These are phyloP conservation scores for Neohortaea acidophila DNA, from an alignment of 495 filamentous ascomycete species.

Conservation along the genomic window DNA sequence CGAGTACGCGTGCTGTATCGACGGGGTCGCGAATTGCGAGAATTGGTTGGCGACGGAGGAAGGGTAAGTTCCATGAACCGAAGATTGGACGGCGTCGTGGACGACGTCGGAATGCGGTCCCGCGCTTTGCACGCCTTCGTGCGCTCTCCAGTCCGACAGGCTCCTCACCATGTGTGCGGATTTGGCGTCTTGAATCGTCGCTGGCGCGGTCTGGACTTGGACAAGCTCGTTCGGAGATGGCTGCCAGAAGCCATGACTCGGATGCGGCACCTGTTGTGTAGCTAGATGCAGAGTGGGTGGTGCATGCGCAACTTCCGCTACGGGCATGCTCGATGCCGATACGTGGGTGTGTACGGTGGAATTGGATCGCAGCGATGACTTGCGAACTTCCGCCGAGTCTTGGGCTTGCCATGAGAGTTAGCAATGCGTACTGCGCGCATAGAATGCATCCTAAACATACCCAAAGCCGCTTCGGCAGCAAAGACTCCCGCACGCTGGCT, in stretches of 20 bases:
- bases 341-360: background rate
- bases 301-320: slow-evolving; percentile 5
- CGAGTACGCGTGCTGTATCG: no score
- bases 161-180: background rate
- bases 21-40: no score
- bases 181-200: background rate
- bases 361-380: background rate
- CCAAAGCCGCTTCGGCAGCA: no score
- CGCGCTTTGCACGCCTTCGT: slow-evolving; percentile 9
- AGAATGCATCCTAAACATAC: slow-evolving; percentile 4
- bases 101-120: background rate
- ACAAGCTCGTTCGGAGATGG: background rate
- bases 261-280: slow-evolving; percentile 6
- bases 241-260: slow-evolving; percentile 15
- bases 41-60: no score
- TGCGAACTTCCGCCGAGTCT: background rate
- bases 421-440: slow-evolving; percentile 3
- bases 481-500: no score
- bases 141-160: slow-evolving; percentile 13
- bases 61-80: no score
- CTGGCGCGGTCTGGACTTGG: background rate
- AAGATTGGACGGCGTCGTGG: background rate
- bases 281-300: slow-evolving; percentile 5
- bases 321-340: slow-evolving; percentile 5
- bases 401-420: background rate